These are phyloP conservation scores for Kwoniella sp. DNA, from an alignment of 768 basidiomycete species.

Conservation along the genomic window DNA sequence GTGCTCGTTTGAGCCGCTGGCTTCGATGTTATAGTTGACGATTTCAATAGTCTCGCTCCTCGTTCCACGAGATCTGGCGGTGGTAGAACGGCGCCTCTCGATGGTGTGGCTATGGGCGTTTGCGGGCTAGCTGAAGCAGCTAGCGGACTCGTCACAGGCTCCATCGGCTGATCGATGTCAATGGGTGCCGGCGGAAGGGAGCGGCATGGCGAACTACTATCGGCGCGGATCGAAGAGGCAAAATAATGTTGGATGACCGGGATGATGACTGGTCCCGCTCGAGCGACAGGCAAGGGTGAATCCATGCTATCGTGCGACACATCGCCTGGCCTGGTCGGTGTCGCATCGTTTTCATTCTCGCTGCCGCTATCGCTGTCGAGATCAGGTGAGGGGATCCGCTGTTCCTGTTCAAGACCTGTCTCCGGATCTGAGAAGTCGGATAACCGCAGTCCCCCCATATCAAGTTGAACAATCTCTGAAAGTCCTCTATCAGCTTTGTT, in stretches of 20 bases:
- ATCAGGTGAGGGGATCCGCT: background rate
- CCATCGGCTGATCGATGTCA: background rate
- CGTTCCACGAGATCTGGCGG: constrained; percentile 18
- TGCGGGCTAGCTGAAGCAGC: background rate
- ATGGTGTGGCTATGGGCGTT: background rate
- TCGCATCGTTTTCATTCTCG: background rate
- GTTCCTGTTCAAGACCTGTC: constrained; percentile 9
- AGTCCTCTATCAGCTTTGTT: background rate
- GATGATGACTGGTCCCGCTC: constrained; percentile 47
- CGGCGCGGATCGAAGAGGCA: constrained; percentile 30
- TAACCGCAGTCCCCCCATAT: constrained; percentile 43
- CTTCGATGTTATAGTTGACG: background rate
- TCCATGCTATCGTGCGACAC: constrained; percentile 18
- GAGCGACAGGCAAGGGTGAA: constrained; percentile 38
- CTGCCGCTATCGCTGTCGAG: too few species aligned
- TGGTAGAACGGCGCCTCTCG: background rate
- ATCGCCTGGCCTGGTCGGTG: background rate
- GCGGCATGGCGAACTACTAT: constrained; percentile 37
- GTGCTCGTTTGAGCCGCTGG: background rate
- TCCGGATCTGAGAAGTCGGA: constrained; percentile 48
- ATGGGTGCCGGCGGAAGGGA: constrained; percentile 10
- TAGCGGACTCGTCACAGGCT: background rate
- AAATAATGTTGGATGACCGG: constrained; percentile 27
- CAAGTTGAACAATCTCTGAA: constrained; percentile 23
- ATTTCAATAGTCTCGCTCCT: constrained; percentile 25